A percentile compares a stretch with the other conserved stretches of the same genome.
Evolutionary conservation across 495 filamentous ascomycete genomes (phyloP).

Genomic region (Neurospora sublineolata): DNA sequence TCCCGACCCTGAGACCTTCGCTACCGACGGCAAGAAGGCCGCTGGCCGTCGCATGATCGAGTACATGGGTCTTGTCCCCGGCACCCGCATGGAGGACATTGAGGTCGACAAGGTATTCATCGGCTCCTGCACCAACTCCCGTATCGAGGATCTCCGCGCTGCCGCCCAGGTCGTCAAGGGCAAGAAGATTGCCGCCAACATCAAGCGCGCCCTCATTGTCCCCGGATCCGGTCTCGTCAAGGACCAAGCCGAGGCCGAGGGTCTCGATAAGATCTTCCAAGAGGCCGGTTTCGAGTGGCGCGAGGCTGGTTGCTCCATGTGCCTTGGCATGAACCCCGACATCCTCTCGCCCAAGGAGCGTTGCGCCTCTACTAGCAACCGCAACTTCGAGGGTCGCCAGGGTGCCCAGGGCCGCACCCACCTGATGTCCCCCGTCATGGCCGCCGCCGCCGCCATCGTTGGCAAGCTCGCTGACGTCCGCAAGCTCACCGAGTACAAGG

Average conservation of each 20-base stretch:
- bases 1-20: conserved; percentile 77
- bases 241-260: conserved; percentile 81
- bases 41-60: conserved; percentile 73
- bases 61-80: conserved; percentile 87
- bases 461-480: conserved; percentile 89
- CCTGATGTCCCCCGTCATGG: conserved; percentile 95
- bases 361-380: conserved; percentile 90
- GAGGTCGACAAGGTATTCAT: conserved; percentile 93
- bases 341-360: conserved; percentile 90
- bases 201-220: conserved; percentile 92
- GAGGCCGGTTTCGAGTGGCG: conserved; percentile 96
- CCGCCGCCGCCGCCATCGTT: conserved; percentile 77
- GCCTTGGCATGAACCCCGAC: conserved; percentile 97
- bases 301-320: conserved; percentile 98
- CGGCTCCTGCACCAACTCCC: conserved; percentile 92
- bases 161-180: conserved; percentile 79
- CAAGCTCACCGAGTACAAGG: conserved; percentile 52
- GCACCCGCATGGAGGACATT: conserved; percentile 84
- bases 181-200: conserved; percentile 70
- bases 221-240: conserved; percentile 93
- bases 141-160: conserved; percentile 90
- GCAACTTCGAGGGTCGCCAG: conserved; percentile 96
- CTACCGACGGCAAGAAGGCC: conserved; percentile 62
- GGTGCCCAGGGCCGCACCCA: conserved; percentile 89
- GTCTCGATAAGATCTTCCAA: conserved; percentile 81